Evolutionary conservation across 2,329 filamentous ascomycete genomes (phyloP), one percentile per base, ranked within the genome.

Genomic region (Diaporthe sp.): DNA sequence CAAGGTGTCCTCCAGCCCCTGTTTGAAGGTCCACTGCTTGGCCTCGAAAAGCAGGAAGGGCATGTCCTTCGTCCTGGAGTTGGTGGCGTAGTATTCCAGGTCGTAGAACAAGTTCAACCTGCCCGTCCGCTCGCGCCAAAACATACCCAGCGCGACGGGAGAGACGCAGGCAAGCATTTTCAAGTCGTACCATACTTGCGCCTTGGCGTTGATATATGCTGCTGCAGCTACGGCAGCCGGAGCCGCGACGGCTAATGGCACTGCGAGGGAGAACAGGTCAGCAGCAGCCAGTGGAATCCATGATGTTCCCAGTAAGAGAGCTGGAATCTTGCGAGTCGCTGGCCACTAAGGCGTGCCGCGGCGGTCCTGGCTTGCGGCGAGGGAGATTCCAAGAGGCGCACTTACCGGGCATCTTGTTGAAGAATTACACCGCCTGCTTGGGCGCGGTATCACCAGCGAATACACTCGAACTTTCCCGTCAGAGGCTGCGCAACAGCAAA

Each of bases 121-220:
- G 78, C 93, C 93, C 30, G 84, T 85, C 71, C 86, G 87, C 79
- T 92, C 87, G 76, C 88, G 86, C 75, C 86, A 81, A 12, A 82
- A 80, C 60, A 86, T 82, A 25, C 83, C 84, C 54, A 88, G 76
- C 17, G 85, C 78, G 25, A 88, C 83, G 40, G 86, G 87, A 17
- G 90, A 50, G 52, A 90, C 82, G 70, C 88, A 87, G 45, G 85
- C 86, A n/a, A 96, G 79, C 22, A 95, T 82, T 10, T 84, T 81
- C 57, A 86, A 82, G 82, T 97, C 95, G 81, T 94, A 92, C 81
- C 87, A 91, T 58, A 96, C 78, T 9, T 89, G 88, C 74, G 88
- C 89, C 81, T 90, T 92, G 55, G 93, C 95, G 80, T 97, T 95
- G 78, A 96, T 83, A 82, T 97, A 97, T 42, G 94, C 93, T n/a